A percentile compares a stretch with the other conserved stretches of the same genome.
Evolutionary conservation across 768 basidiomycete species (phyloP).

Genomic region (Tylopilus rubrobrunneus): DNA sequence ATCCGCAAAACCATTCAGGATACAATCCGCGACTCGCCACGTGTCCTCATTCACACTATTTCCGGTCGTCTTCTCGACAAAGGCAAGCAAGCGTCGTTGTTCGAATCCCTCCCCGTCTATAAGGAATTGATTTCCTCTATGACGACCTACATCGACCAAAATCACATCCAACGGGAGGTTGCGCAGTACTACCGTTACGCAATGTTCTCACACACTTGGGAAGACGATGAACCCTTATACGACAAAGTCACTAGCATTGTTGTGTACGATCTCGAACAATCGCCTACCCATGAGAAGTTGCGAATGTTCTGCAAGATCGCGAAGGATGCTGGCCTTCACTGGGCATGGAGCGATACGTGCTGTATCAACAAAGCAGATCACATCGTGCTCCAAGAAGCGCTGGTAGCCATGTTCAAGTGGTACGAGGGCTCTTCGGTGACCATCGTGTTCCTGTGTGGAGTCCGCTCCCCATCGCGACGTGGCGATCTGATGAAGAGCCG

Average conservation of each 20-base stretch:
- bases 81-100: neutral
- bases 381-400: too few species aligned
- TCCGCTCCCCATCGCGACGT: too few species aligned
- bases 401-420: too few species aligned
- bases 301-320: too few species aligned
- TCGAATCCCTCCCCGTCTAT: conserved; percentile 2
- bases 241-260: too few species aligned
- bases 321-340: too few species aligned
- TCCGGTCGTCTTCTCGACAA: conserved; percentile 8
- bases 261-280: too few species aligned
- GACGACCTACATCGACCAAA: neutral
- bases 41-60: neutral
- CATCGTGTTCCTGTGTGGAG: too few species aligned
- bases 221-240: neutral
- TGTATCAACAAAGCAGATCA: too few species aligned
- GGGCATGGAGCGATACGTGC: too few species aligned
- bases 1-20: neutral
- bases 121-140: conserved; percentile 7
- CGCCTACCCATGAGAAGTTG: neutral
- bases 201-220: neutral
- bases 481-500: too few species aligned
- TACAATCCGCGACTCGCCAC: neutral
- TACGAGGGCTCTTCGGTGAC: too few species aligned
- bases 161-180: conserved; percentile 3
- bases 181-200: neutral